Conservation (phyloP, 345 rosid genomes). For the Crucihimalaya himalaica region DNA sequence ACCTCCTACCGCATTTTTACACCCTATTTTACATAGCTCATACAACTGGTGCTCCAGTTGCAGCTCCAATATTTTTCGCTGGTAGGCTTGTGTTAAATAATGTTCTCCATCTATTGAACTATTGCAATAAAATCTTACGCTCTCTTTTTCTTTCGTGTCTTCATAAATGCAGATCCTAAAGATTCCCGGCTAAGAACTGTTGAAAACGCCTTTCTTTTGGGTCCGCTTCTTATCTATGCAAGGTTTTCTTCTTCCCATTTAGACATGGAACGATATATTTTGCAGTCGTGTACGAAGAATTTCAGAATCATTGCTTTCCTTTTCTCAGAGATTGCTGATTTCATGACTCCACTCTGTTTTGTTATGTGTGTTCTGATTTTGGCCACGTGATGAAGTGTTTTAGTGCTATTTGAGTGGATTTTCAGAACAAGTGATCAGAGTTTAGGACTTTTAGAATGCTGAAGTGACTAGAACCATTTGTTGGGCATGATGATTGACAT, state of each 20-base stretch:
- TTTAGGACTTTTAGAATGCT: slow-evolving; percentile 17
- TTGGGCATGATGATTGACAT: slow-evolving; percentile 4
- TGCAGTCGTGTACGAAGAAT: background rate
- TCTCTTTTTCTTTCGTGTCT: background rate
- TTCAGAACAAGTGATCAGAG: background rate
- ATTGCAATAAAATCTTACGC: background rate
- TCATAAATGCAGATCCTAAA: slow-evolving; percentile 61
- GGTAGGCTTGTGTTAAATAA: slow-evolving; percentile 50
- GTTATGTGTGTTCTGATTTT: slow-evolving; percentile 10
- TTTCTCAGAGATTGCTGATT: slow-evolving; percentile 9
- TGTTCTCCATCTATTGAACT: slow-evolving; percentile 15
- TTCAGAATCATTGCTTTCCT: background rate
- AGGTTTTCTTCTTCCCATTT: slow-evolving; percentile 55
- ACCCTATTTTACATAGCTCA: slow-evolving; percentile 88
- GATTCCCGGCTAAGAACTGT: slow-evolving; percentile 66
- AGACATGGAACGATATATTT: slow-evolving; percentile 1
- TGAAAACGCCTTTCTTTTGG: slow-evolving; percentile 85
- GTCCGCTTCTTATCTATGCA: slow-evolving; percentile 66
- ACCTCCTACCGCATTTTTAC: slow-evolving; percentile 77
- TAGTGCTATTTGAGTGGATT: background rate
- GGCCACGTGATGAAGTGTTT: slow-evolving; percentile 11
- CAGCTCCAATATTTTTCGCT: slow-evolving; percentile 78
- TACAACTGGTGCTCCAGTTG: slow-evolving; percentile 72
- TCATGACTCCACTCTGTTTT: slow-evolving; percentile 9
- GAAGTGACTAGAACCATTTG: slow-evolving; percentile 11